Percentiles rank a stretch among this genome's conserved stretches.
Conservation (phyloP, 2,329 filamentous ascomycete genomes). For the Xylariaceae sp. region DNA sequence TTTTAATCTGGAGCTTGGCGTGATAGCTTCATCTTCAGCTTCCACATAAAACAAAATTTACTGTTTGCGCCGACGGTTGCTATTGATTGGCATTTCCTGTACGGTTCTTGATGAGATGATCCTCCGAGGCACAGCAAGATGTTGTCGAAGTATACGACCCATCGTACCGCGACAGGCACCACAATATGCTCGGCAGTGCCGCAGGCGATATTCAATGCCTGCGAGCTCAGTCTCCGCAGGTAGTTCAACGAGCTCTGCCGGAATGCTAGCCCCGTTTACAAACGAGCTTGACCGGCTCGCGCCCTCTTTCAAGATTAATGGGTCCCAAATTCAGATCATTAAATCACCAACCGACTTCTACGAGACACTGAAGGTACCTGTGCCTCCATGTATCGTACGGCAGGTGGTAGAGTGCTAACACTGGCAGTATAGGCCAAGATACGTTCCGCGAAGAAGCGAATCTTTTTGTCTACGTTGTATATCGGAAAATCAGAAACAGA, state of each 20-base stretch:
- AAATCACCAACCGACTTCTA: constrained; percentile 89
- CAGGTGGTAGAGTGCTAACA: constrained; percentile 8
- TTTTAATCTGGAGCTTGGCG: not conserved
- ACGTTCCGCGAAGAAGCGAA: constrained; percentile 73
- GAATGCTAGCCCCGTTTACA: constrained; percentile 61
- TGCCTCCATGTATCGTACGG: constrained; percentile 6
- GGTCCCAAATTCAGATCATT: constrained; percentile 81
- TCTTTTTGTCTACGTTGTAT: constrained; percentile 96
- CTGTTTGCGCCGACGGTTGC: not conserved
- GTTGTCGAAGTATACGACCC: constrained; percentile 39
- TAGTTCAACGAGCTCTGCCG: constrained; percentile 43
- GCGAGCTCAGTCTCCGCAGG: constrained; percentile 35
- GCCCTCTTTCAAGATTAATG: constrained; percentile 86
- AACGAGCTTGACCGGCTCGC: constrained; percentile 85
- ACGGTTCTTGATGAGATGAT: constrained; percentile 36
- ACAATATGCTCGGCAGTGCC: constrained; percentile 43
- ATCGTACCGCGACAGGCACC: constrained; percentile 27
- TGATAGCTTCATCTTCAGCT: constrained; percentile 5
- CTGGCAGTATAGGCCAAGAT: constrained; percentile 71
- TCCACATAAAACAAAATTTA: not conserved
- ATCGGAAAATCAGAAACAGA: constrained; percentile 94
- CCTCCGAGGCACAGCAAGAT: constrained; percentile 37
- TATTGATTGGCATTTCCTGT: not conserved
- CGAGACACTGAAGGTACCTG: constrained; percentile 78
- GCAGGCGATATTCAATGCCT: constrained; percentile 51